A percentile compares a stretch with the other conserved stretches of the same genome.
Evolutionary conservation across 1,284 basidiomycete species (phyloP).

Genomic region (Somion occarium): DNA sequence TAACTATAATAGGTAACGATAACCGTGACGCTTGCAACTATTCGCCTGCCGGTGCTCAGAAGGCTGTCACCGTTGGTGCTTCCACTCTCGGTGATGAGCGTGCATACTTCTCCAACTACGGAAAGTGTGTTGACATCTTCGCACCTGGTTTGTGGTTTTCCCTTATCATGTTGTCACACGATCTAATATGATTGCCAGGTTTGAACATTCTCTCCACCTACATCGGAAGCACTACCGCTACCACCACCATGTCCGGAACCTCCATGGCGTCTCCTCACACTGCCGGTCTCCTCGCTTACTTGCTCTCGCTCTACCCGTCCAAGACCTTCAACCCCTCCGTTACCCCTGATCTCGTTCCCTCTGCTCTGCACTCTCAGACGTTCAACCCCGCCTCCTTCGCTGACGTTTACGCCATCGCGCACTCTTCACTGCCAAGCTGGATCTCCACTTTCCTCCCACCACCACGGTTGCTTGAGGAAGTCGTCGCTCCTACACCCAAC

Average conservation of each 20-base stretch:
- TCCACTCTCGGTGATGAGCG: slow-evolving; percentile 66
- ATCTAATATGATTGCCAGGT: slow-evolving; percentile 24
- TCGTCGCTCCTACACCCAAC: slow-evolving; percentile 37
- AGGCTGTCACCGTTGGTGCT: slow-evolving; percentile 77
- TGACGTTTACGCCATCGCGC: slow-evolving; percentile 48
- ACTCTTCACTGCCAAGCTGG: slow-evolving; percentile 56
- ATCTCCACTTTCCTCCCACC: slow-evolving; percentile 54
- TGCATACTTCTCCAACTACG: slow-evolving; percentile 77
- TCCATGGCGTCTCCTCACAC: slow-evolving; percentile 57
- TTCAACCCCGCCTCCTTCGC: slow-evolving; percentile 19
- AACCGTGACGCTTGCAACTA: slow-evolving; percentile 59
- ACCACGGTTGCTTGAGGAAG: slow-evolving; percentile 42
- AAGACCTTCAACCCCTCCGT: slow-evolving; percentile 41
- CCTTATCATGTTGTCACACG: neutral
- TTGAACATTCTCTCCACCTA: slow-evolving; percentile 66
- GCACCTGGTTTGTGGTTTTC: slow-evolving; percentile 47
- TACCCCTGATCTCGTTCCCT: slow-evolving; percentile 25
- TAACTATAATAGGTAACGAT: slow-evolving; percentile 33
- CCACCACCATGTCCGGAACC: slow-evolving; percentile 63
- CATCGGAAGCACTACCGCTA: slow-evolving; percentile 52
- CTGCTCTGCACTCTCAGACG: slow-evolving; percentile 15
- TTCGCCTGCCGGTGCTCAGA: slow-evolving; percentile 64
- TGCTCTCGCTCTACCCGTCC: slow-evolving; percentile 61
- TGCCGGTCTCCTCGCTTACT: slow-evolving; percentile 69
- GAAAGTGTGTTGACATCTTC: slow-evolving; percentile 71